These are phyloP conservation scores for Alternaria panax DNA, from an alignment of 2,329 filamentous ascomycete species.

Conservation along the genomic window DNA sequence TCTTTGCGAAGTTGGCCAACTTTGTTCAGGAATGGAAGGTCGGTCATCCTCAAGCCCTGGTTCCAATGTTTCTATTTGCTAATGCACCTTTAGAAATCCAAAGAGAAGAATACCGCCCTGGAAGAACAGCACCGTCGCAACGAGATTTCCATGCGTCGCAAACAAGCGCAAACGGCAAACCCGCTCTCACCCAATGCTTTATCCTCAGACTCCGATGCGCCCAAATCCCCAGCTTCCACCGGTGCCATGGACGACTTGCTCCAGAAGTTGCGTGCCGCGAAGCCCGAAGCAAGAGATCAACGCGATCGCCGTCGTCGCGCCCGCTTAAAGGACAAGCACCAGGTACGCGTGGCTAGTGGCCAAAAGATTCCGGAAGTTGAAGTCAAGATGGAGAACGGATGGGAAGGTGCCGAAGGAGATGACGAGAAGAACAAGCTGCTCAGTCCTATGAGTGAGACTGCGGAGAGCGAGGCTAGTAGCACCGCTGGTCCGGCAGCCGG, in stretches of 20 bases:
- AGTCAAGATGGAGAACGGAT: conserved; percentile 55
- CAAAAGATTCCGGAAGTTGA: conserved; percentile 81
- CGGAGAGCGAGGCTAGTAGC: conserved; percentile 34
- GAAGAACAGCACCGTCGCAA: conserved; percentile 87
- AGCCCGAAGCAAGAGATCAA: conserved; percentile 87
- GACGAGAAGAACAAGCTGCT: conserved; percentile 55
- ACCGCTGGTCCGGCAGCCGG: conserved; percentile 47
- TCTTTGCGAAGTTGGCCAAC: conserved; percentile 89
- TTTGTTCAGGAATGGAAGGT: conserved; percentile 94
- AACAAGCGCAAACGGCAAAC: conserved; percentile 58
- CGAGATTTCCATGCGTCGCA: conserved; percentile 91
- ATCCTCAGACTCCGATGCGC: conserved; percentile 52
- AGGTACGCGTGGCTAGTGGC: conserved; percentile 87
- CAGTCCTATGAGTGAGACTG: conserved; percentile 57
- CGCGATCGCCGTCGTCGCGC: conserved; percentile 87
- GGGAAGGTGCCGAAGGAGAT: conserved; percentile 41
- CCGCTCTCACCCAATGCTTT: conserved; percentile 63
- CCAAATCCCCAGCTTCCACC: conserved; percentile 70
- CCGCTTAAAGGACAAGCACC: conserved; percentile 86
- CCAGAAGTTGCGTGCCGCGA: conserved; percentile 92
- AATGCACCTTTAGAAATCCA: conserved; percentile 70
- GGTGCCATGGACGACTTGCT: conserved; percentile 96
- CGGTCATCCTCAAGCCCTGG: conserved; percentile 33
- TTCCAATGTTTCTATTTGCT: conserved; percentile 1
- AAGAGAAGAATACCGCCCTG: conserved; percentile 84